Evolutionary conservation across 148 eudicot genomes (phyloP).

Genomic region (Amaranthus palmeri): DNA sequence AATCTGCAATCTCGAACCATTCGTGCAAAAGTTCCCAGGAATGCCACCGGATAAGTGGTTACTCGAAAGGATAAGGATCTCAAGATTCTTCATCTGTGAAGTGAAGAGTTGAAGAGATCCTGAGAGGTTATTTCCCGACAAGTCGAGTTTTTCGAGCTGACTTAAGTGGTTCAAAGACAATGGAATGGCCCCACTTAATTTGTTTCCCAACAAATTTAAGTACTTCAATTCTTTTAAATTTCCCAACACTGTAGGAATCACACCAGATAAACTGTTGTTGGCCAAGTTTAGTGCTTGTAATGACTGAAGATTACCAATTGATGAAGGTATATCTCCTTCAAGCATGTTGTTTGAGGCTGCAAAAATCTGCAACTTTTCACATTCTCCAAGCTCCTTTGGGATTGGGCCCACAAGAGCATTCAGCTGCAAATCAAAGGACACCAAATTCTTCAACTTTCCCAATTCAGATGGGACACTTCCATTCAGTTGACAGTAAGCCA

Average conservation of each 20-base stretch:
- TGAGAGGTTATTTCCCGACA: conserved; percentile 63
- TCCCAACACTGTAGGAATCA: conserved; percentile 50
- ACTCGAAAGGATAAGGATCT: conserved; percentile 50
- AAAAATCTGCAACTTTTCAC: conserved; percentile 51
- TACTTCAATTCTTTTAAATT: conserved; percentile 45
- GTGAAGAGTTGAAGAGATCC: conserved; percentile 42
- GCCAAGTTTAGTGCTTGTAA: conserved; percentile 65
- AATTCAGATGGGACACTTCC: conserved; percentile 71
- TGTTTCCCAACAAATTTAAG: conserved; percentile 69
- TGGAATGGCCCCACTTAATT: conserved; percentile 59
- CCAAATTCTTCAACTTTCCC: conserved; percentile 56
- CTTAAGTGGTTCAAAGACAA: conserved; percentile 42
- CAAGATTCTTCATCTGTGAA: conserved; percentile 43
- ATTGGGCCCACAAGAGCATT: conserved; percentile 53
- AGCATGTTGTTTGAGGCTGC: conserved; percentile 74
- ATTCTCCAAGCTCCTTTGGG: conserved; percentile 50
- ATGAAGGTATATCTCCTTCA: conserved; percentile 61
- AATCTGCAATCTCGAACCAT: conserved; percentile 33
- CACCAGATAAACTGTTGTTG: conserved; percentile 66
- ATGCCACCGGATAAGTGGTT: conserved; percentile 47
- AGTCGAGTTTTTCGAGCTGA: conserved; percentile 49
- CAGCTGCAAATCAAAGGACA: conserved; percentile 62
- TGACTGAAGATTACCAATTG: conserved; percentile 46
- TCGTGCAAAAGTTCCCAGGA: conserved; percentile 42
- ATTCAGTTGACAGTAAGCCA: conserved; percentile 66